Base-by-base conservation (phyloP, 2,329 filamentous ascomycete species). In the Tolypocladium ophioglossoides region DNA sequence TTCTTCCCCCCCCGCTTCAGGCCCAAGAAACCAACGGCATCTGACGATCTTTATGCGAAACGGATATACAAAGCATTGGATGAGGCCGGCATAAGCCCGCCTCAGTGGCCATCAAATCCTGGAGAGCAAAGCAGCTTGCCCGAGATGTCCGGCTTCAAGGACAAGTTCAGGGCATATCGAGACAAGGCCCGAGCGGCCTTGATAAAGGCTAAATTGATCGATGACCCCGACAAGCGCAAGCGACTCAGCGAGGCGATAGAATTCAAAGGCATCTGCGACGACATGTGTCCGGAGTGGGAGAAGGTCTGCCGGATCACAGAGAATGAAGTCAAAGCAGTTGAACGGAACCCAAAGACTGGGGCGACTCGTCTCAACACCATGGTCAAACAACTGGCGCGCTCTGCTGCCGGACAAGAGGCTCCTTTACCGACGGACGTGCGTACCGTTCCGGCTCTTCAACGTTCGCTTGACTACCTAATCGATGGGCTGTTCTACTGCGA, bases 261-360 rank as follows among this genome's bases (percentile, higher is more conserved):
- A 44, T 87, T 87, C 63, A 83, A 83, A 63, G 84, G 84, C 16
- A 84, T 83, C 48, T 86, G 83, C 61, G 80, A 86, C 61, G 80
- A 84, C 30, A 86, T 86, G 83, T 87, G 84, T 57, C 84, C 84
- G 6, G 80, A 85, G 58, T 85, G 79, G 65, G 84, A 87, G 64
- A 80, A 79, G 64, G 76, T 84, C 37, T 79, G 75, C 51, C 76
- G 83, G 56, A 85, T 86, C 54, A 78, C 78, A 50, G 81, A 86
- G 63, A 72, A 75, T 60, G 80, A 85, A 56, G 75, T 84, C 24
- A 76, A 79, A 58, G 69, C 69, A 8, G 72, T 78, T 8, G 83
- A 86, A 62, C 83, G 80, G 61, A 72, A 74, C 53, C 58, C 68
- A 1, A 60, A 62, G 35, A 76, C 72, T 1, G 65, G 68, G 22